Base-by-base conservation (phyloP, 1,284 basidiomycete genomes). In the Cutaneotrichosporon dermatis region DNA sequence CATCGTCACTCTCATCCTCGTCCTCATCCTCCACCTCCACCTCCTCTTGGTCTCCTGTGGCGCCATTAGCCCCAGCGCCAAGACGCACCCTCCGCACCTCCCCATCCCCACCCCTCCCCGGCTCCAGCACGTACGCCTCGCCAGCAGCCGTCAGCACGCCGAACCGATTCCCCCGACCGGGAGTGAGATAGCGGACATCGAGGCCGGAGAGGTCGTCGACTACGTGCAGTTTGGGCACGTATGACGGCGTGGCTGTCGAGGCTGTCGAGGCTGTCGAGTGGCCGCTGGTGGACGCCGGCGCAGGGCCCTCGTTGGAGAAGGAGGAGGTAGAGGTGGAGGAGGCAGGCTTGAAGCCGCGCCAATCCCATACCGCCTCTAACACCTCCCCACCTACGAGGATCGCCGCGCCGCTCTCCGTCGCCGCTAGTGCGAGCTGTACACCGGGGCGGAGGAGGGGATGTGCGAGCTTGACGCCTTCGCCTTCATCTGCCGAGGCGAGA, bases 101-200 rank as follows among this genome's bases (percentile, higher is more conserved):
- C 52, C 42, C 41, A 13, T n/a, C 42, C 34, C 41, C 13, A 6
- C 12, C 33, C 33, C 7, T 4, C 4, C 41, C 41, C 3, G 12
- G 11, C 12, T 54, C 41, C 33, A 54, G 41, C 10, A 54, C n/a
- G 8, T 44, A 54, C 35, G 16, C 52, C 52, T 54, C 52, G 42
- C 52, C 52, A 4, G 52, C 52, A 13, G 2, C 52, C 34, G 52
- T 54, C 2, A 54, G 13, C 4, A n/a, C 52, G 2, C 33, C 52
- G 9, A 44, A 15, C 33, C 52, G 52, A 13, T 44, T 44, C 9
- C 42, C 52, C 6, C 52, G 41, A 6, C 42, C 52, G 10, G 33
- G 11, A 5, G 44, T 40, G 5, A 36, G 13, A n/a, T 11, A 6
- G 2, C 9, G 4, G 9, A 54, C 52, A 3, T 35, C 52, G 6